Base-by-base conservation (phyloP, 2,329 filamentous ascomycete species). In the Botryotinia calthae region DNA sequence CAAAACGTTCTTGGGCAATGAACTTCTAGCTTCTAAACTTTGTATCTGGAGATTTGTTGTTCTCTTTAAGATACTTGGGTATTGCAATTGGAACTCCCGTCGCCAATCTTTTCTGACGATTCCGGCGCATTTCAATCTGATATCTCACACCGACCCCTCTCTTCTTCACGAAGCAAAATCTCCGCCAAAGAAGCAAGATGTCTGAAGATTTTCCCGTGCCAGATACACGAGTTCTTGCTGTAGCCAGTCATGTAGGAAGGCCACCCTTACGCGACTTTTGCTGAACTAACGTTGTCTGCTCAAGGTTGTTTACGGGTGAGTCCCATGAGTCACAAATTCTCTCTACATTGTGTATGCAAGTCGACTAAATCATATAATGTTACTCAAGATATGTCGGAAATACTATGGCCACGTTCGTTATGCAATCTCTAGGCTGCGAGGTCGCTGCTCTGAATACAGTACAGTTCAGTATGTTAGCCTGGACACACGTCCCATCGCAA, bases 361-460 rank as follows among this genome's bases (percentile, higher is more conserved):
- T 46, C 66, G 70, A 73, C 76, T 78, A 75, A 79, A 72, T 28
- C 59, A 31, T 34, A 37, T 56, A 8, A 62, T 34, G 34, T 54
- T 69, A 56, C 25, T 18, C 58, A 82, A 97, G 96, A 81, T 95
- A 98, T 87, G 96, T 99, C 77, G 96, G 96, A 69, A 99, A 99
- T 82, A 97, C 95, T 79, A 97, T 99, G 86, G 95, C 95, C 59
- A 94, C 94, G 1, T 97, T 97, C 80, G 93, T 95, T 77, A 91
- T 99, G 87, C 95, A 99, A 82, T 92, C 93, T 0, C 84, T 99
- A 68, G 96, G 96, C 65, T 98, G 94, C 80, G 95, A 99, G 79
- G 95, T 98, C 10, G 92, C 94, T 14, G 93, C 94, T 3, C 87
- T 99, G 79, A 98, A 99, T 82, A 99, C 96, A 0, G 96, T 99